Conservation (phyloP, 495 filamentous ascomycete genomes). For the Neurospora terricola region DNA sequence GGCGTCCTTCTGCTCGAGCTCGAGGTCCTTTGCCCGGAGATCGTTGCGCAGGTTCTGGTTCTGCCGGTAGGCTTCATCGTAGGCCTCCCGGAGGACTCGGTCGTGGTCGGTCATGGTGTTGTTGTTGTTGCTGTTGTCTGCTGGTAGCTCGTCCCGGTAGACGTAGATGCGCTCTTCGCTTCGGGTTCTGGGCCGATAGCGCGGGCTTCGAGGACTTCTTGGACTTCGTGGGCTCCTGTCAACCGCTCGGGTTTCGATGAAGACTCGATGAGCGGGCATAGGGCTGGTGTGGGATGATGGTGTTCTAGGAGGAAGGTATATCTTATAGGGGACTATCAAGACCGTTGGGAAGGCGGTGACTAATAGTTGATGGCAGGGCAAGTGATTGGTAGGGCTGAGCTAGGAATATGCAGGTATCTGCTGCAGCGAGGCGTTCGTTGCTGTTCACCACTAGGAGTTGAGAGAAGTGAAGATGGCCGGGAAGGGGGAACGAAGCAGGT, state of each 20-base stretch:
- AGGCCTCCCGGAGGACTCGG: constrained; percentile 3
- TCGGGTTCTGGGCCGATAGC: constrained; percentile 4
- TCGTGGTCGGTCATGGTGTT: constrained; percentile 15
- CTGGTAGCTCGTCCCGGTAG: constrained; percentile 9
- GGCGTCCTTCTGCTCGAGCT: constrained; percentile 3
- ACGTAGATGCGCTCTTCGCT: constrained; percentile 15
- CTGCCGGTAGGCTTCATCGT: constrained; percentile 12
- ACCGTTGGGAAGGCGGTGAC: not conserved
- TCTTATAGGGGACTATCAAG: not conserved
- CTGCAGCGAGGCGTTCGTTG: not conserved
- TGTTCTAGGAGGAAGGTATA: not conserved
- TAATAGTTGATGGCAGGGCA: not conserved
- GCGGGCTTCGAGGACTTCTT: constrained; percentile 7
- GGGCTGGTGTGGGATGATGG: not conserved
- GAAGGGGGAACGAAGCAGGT: not conserved
- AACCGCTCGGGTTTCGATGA: constrained; percentile 8
- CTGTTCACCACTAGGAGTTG: not conserved
- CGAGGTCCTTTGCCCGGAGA: constrained; percentile 4
- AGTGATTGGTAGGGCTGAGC: not conserved
- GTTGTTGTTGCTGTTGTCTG: not conserved
- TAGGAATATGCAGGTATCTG: not conserved
- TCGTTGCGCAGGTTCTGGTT: constrained; percentile 12
- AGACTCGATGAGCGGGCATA: constrained; percentile 12
- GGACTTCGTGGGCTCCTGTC: constrained; percentile 2
- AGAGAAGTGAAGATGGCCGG: not conserved